Base-by-base conservation (phyloP, 345 rosid species). In the Cardamine resedifolia region DNA sequence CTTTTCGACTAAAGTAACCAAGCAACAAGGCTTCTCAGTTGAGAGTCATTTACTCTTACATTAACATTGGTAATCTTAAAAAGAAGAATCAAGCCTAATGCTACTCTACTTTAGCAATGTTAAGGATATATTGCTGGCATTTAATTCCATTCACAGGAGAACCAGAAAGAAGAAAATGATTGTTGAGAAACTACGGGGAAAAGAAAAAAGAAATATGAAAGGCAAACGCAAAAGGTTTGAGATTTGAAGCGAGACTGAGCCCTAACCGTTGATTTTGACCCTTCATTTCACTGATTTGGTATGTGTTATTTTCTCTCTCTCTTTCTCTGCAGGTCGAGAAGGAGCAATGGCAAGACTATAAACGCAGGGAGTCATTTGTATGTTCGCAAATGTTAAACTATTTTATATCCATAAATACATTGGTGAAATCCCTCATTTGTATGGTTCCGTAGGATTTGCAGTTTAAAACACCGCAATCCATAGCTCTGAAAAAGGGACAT, bases 261-360 rank as follows among this genome's bases (percentile, higher is more conserved):
- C 38, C 28, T 55, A 8, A 30, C 5, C 4, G 0, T 10, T 52
- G 59, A 51, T 55, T 41, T 38, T 56, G 3, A 26, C 52, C 20
- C 16, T 12, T 2, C 4, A 21, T 44, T 68, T 3, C 58, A 14
- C 47, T 70, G 39, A 50, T 63, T 43, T 38, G 23, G 8, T 10
- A 56, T 78, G 63, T 47, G 27, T 41, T 68, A 50, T 58, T 65
- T 31, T 27, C 12, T 38, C 24, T 77, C 69, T 57, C 3, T 18
- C 2, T 7, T 21, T 14, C 74, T 57, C 39, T 8, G 10, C 84
- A 90, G 96, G 83, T 88, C 66, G 79, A 73, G 26, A 82, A 66
- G 89, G 97, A 94, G 72, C 74, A 84, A 3, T 94, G 97, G 96
- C 74, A 81, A 60, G 87, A 77, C 7, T 91, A 85, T 52, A 94